Evolutionary conservation across 805 yeast genomes (phyloP), one percentile per base, ranked within the genome.

Genomic region (Lachancea dasiensis): DNA sequence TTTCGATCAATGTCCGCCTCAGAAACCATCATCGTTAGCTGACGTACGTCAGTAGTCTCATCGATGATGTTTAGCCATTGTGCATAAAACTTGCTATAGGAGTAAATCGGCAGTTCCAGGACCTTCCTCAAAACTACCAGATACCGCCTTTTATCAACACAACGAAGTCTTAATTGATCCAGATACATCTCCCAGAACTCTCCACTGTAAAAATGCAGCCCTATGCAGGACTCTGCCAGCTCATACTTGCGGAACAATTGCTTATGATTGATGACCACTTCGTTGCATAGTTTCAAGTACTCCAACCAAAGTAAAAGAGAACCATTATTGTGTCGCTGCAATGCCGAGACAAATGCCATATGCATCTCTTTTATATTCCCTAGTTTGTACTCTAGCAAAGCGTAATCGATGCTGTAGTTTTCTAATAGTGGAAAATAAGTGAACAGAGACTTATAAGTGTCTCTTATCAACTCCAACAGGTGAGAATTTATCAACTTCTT

Each of bases 171-270:
- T 5, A 58, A 21, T 31, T 56, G 62, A 8, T 54, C 45, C 20
- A 61, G 36, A 33, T 61, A 61, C 30, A 61, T 20, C 20, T 50
- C 52, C 65, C 65, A 61, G 45, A 60, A 61, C 27, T 56, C 62
- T 11, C 61, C 61, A 37, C 58, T 49, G 37, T 46, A 49, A 31
- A 48, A 61, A 48, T 61, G 65, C 39, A 56, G 39, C 2, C 64
- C 64, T 35, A 61, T 52, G 37, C 41, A 47, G 4, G 36, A 18
- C 31, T 59, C 65, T 2, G 65, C 65, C 8, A 19, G 33, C 36
- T 56, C 56, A 35, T 60, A 60, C 30, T 51, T 53, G 27, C 49
- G 45, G 27, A 60, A 47, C 13, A 61, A 34, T 27, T 45, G 48
- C 31, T 48, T 57, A 14, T 46, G 40, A 23, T 51, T 41, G 3